Conservation (phyloP, 352 stramenopile genomes). For the Globisporangium carolinianum region DNA sequence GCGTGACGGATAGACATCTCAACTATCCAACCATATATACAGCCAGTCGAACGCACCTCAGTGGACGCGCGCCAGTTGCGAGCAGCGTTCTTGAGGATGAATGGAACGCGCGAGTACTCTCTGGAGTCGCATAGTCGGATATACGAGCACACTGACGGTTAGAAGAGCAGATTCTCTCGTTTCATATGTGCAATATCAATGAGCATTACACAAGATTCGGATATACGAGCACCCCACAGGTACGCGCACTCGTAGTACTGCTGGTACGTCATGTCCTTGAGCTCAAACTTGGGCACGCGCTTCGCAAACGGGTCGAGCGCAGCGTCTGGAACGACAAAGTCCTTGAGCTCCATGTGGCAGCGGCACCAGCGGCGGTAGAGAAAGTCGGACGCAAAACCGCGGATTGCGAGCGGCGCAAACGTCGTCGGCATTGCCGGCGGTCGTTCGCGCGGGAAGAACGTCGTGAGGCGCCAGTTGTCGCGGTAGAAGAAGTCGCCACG, state of each 20-base stretch:
- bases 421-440: constrained; percentile 12
- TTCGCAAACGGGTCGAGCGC: constrained; percentile 37
- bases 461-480: constrained; percentile 69
- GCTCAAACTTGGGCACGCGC: constrained; percentile 47
- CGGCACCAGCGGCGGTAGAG: constrained; percentile 82
- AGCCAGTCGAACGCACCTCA: constrained; percentile 20
- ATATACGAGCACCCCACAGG: background rate
- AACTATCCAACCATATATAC: too few relatives aligned
- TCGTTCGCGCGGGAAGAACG: constrained; percentile 55
- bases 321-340: constrained; percentile 40
- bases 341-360: constrained; percentile 63
- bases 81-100: constrained; percentile 71
- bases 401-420: constrained; percentile 21
- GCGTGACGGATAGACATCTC: too few relatives aligned
- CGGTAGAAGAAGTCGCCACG: constrained; percentile 60
- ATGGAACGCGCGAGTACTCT: constrained; percentile 60
- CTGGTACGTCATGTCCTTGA: constrained; percentile 49
- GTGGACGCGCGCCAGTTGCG: constrained; percentile 61
- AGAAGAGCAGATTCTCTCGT: too few relatives aligned
- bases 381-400: constrained; percentile 71
- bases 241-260: constrained; percentile 62
- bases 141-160: background rate
- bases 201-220: constrained; percentile 1
- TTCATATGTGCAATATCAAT: background rate
- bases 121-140: constrained; percentile 11